These are phyloP conservation scores for Colletotrichum viniferum DNA, from an alignment of 2,329 filamentous ascomycete genomes.

Conservation along the genomic window DNA sequence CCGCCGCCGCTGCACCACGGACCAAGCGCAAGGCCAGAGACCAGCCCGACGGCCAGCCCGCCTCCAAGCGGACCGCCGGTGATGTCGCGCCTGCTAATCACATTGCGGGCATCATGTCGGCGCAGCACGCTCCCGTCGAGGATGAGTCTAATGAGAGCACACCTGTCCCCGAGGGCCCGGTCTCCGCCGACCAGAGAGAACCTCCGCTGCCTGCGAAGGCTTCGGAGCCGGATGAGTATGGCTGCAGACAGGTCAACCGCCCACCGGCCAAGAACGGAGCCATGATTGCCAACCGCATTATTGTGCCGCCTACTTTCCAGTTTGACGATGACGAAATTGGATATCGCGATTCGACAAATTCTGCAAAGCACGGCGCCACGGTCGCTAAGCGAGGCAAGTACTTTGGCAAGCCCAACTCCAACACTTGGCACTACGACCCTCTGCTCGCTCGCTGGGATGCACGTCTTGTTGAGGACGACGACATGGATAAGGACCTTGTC, in stretches of 20 bases:
- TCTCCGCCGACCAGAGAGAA: slow-evolving; percentile 30
- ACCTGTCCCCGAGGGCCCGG: slow-evolving; percentile 23
- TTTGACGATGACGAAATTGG: slow-evolving; percentile 62
- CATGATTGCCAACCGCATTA: slow-evolving; percentile 53
- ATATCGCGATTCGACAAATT: slow-evolving; percentile 63
- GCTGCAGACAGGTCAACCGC: slow-evolving; percentile 51
- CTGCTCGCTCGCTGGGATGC: slow-evolving; percentile 58
- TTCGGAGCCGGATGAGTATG: slow-evolving; percentile 55
- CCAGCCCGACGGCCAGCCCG: slow-evolving; percentile 53
- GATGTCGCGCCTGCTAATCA: slow-evolving; percentile 23
- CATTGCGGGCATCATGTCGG: slow-evolving; percentile 34
- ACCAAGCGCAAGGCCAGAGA: slow-evolving; percentile 56
- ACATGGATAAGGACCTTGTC: slow-evolving; percentile 56
- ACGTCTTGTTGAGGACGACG: slow-evolving; percentile 49
- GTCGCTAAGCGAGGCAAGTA: slow-evolving; percentile 58
- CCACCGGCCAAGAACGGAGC: slow-evolving; percentile 42
- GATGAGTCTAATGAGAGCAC: slow-evolving; percentile 33
- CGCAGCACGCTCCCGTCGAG: slow-evolving; percentile 27
- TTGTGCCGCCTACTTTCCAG: slow-evolving; percentile 53
- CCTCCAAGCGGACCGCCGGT: slow-evolving; percentile 51
- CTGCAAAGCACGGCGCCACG: slow-evolving; percentile 57
- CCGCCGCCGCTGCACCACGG: slow-evolving; percentile 10
- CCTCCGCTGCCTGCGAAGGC: slow-evolving; percentile 31
- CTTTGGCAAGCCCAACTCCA: slow-evolving; percentile 57
- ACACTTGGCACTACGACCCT: slow-evolving; percentile 59